A percentile compares a stretch with the other conserved stretches of the same genome.
Conservation (phyloP, 106 monocot genomes). For the Vanilla planifolia region DNA sequence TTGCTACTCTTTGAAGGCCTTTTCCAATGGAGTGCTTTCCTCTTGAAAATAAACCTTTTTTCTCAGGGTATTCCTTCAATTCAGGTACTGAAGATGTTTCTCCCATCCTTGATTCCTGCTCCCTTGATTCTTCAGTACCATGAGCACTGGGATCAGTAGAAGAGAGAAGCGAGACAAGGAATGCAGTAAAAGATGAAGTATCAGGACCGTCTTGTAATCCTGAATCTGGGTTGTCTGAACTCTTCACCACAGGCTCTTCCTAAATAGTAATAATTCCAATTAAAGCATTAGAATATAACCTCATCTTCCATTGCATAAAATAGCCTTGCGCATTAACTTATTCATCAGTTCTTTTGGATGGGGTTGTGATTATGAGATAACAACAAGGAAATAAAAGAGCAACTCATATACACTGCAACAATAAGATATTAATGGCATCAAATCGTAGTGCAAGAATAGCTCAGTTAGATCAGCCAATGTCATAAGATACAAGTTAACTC, state of each 20-base stretch:
- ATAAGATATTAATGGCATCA: no score
- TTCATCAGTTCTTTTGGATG: not conserved
- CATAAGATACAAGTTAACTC: not conserved
- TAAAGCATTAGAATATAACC: no score
- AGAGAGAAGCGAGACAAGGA: slow-evolving; percentile 69
- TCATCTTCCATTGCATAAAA: no score
- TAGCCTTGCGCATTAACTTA: no score
- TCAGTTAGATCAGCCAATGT: not conserved
- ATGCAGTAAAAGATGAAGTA: slow-evolving; percentile 94
- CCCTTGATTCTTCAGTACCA: slow-evolving; percentile 27
- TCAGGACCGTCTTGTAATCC: slow-evolving; percentile 59
- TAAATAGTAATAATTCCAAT: slow-evolving; percentile 19
- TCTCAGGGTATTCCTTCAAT: slow-evolving; percentile 40
- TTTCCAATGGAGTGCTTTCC: slow-evolving; percentile 79
- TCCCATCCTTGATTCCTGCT: slow-evolving; percentile 20
- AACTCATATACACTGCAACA: not conserved
- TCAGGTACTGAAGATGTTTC: slow-evolving; percentile 24
- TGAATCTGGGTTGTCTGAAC: slow-evolving; percentile 28
- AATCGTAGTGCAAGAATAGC: not conserved
- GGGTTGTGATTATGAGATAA: not conserved
- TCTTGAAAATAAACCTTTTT: slow-evolving; percentile 50
- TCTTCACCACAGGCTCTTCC: slow-evolving; percentile 24
- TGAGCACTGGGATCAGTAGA: slow-evolving; percentile 43
- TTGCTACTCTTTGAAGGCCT: slow-evolving; percentile 55
- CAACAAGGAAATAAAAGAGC: not conserved